These are phyloP conservation scores for Cladochytrium tenue DNA, from an alignment of 371 early-diverging fungal genomes.

Conservation along the genomic window DNA sequence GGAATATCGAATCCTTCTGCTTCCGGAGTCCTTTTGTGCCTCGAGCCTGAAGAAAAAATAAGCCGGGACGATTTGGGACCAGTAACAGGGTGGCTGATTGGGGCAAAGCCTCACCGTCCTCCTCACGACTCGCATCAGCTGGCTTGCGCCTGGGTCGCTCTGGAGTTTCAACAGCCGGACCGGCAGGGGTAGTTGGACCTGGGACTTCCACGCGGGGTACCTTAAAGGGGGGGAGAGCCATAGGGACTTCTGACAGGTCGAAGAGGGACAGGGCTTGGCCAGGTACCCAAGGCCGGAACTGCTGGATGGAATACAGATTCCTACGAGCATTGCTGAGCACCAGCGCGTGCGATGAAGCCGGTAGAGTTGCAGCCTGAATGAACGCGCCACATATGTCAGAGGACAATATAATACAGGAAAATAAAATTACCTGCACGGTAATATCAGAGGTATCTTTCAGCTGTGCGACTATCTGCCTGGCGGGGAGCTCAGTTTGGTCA, in stretches of 20 bases:
- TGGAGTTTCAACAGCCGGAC: too few species aligned
- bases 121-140: too few species aligned
- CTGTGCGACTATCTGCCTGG: slow-evolving; percentile 51
- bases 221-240: background rate
- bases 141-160: too few species aligned
- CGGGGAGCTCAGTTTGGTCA: slow-evolving; percentile 67
- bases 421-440: slow-evolving; percentile 12
- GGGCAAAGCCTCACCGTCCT: too few species aligned
- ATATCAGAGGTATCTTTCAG: slow-evolving; percentile 52
- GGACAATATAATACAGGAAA: too few species aligned
- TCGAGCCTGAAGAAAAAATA: too few species aligned
- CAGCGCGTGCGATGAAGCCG: slow-evolving; percentile 1
- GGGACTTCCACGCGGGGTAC: background rate
- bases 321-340: background rate
- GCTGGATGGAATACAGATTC: slow-evolving; percentile 1
- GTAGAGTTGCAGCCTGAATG: slow-evolving; percentile 3
- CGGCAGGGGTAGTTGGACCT: too few species aligned
- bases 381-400: too few species aligned
- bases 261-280: background rate
- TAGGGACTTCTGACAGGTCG: background rate
- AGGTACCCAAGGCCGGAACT: background rate
- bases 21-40: background rate
- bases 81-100: too few species aligned
- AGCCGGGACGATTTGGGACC: too few species aligned
- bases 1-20: background rate